Evolutionary conservation across 208 protist genomes (phyloP).

Genomic region (Leishmania turanica): DNA sequence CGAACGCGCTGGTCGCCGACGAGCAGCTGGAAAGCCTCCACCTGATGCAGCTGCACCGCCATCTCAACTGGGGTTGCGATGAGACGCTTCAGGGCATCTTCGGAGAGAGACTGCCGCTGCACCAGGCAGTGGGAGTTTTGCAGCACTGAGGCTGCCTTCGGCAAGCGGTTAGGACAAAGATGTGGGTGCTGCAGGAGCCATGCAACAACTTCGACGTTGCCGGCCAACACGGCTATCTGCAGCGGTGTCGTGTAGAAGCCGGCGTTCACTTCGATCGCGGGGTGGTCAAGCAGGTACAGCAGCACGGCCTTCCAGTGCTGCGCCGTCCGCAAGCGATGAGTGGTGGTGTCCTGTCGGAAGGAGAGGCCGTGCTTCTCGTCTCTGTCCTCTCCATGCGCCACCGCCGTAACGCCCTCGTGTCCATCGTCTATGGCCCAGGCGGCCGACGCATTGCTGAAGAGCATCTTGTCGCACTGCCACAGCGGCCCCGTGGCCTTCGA

Average conservation of each 20-base stretch:
- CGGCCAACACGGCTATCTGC: constrained; percentile 34
- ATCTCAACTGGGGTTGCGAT: constrained; percentile 34
- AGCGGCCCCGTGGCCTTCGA: not conserved
- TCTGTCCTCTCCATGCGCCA: not conserved
- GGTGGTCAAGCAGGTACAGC: constrained; percentile 37
- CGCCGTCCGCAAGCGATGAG: not conserved
- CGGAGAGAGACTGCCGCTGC: constrained; percentile 25
- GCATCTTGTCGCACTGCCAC: not conserved
- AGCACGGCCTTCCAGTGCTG: constrained; percentile 33
- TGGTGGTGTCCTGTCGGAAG: constrained; percentile 7
- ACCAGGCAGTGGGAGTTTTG: constrained; percentile 26
- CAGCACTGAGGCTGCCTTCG: constrained; percentile 25
- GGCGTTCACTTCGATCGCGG: constrained; percentile 44
- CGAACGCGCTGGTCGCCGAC: constrained; percentile 30
- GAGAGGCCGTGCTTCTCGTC: not conserved
- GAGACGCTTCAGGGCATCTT: constrained; percentile 17
- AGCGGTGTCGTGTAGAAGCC: constrained; percentile 45
- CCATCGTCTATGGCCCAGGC: not conserved
- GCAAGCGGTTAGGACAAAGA: constrained; percentile 31
- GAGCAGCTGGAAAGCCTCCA: constrained; percentile 33
- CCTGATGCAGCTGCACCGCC: constrained; percentile 21
- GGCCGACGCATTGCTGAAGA: not conserved
- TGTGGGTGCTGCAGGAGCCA: constrained; percentile 36
- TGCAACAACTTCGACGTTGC: constrained; percentile 24
- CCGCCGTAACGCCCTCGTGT: not conserved